Percentiles rank a stretch among this genome's conserved stretches.
Evolutionary conservation across 768 basidiomycete genomes (phyloP).

Genomic region (Trametes coccinea): DNA sequence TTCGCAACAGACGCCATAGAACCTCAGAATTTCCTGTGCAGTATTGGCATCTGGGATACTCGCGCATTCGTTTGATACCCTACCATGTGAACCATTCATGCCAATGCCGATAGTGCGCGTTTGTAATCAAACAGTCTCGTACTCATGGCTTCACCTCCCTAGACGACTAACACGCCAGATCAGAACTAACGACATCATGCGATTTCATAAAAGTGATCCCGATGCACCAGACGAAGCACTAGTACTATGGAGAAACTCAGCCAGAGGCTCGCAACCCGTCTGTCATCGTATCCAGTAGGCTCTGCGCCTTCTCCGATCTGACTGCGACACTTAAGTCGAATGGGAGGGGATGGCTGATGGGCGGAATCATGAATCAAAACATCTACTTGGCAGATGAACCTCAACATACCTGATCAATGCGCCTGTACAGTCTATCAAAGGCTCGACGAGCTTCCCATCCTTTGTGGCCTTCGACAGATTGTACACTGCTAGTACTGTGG

Average conservation of each 20-base stretch:
- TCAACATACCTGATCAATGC: slow-evolving; percentile 25
- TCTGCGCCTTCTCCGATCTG: slow-evolving; percentile 24
- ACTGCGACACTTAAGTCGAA: slow-evolving; percentile 19
- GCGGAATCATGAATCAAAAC: background rate
- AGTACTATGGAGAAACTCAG: background rate
- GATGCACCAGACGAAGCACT: too few relatives aligned
- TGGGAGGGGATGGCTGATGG: slow-evolving; percentile 17
- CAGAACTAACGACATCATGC: too few relatives aligned
- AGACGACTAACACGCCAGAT: too few relatives aligned
- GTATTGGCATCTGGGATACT: too few relatives aligned
- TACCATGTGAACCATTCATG: too few relatives aligned
- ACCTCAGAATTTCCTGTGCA: too few relatives aligned
- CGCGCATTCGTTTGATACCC: too few relatives aligned
- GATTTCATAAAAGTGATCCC: too few relatives aligned
- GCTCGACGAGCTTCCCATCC: slow-evolving; percentile 21
- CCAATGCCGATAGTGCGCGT: too few relatives aligned
- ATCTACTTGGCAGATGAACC: background rate
- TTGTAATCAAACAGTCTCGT: too few relatives aligned
- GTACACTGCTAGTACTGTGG: slow-evolving; percentile 39
- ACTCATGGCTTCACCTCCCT: too few relatives aligned
- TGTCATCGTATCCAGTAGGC: slow-evolving; percentile 4
- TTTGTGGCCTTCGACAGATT: slow-evolving; percentile 31
- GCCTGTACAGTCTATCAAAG: slow-evolving; percentile 17
- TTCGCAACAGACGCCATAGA: too few relatives aligned
- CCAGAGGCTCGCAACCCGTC: background rate